Evolutionary conservation across 1,284 basidiomycete species (phyloP).

Genomic region (Apiotrichum gamsii): DNA sequence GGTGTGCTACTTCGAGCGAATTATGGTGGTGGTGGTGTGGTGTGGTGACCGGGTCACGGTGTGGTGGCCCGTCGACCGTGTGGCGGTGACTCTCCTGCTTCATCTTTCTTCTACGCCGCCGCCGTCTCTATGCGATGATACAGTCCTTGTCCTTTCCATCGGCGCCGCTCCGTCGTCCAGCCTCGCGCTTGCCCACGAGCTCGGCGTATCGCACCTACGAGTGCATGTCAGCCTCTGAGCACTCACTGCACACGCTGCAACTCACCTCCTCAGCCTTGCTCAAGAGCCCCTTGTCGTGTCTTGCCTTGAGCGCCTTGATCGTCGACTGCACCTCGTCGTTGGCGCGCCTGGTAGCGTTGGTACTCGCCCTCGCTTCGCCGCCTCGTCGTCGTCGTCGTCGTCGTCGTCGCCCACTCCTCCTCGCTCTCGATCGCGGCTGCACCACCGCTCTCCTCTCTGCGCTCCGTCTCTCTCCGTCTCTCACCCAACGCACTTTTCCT

Average conservation of each 20-base stretch:
- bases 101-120: neutral
- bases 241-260: constrained; percentile 12
- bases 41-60: too few species aligned
- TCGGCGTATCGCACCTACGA: constrained; percentile 43
- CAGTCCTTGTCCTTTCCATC: constrained; percentile 30
- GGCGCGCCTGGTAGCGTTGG: constrained; percentile 27
- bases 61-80: too few species aligned
- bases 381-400: neutral
- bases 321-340: constrained; percentile 38
- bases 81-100: neutral
- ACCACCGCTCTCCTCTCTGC: too few species aligned
- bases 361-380: neutral
- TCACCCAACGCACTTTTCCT: constrained; percentile 37
- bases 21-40: too few species aligned
- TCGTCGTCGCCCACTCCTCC: neutral
- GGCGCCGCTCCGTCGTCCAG: constrained; percentile 26
- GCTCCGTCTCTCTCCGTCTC: neutral
- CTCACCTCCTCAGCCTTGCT: constrained; percentile 47
- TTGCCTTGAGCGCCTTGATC: constrained; percentile 40
- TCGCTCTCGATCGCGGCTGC: too few species aligned
- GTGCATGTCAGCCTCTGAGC: too few species aligned
- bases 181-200: constrained; percentile 37
- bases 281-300: constrained; percentile 46
- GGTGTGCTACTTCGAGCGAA: too few species aligned
- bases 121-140: constrained; percentile 7